Evolutionary conservation across 2,329 filamentous ascomycete species (phyloP).

Genomic region (Epichloe sylvatica): DNA sequence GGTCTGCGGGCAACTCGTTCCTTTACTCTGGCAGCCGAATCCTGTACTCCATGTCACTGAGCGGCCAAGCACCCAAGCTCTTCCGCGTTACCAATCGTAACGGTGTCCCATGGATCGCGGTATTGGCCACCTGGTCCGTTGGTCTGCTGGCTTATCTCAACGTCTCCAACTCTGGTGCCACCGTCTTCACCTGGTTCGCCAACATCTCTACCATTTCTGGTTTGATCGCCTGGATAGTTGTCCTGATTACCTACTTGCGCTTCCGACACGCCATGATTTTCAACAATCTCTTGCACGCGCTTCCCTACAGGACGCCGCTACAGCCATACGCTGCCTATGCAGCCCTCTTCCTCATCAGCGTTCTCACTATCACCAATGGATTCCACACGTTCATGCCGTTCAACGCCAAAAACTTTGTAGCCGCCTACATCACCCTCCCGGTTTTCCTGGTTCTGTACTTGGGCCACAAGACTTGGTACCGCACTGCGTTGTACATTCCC

Average conservation of each 20-base stretch:
- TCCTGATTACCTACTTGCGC: conserved; percentile 44
- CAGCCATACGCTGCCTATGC: conserved; percentile 53
- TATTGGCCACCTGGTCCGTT: conserved; percentile 41
- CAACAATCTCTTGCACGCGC: conserved; percentile 33
- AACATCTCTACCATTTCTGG: conserved; percentile 53
- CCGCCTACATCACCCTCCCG: conserved; percentile 48
- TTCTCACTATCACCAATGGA: conserved; percentile 60
- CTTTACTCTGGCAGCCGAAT: conserved; percentile 56
- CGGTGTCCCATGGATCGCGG: conserved; percentile 45
- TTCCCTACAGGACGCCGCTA: conserved; percentile 38
- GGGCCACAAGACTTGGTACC: conserved; percentile 41
- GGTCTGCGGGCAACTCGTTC: conserved; percentile 47
- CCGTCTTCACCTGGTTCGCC: conserved; percentile 58
- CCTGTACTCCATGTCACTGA: conserved; percentile 53
- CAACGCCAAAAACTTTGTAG: conserved; percentile 48
- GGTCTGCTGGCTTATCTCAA: conserved; percentile 59
- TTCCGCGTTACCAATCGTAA: conserved; percentile 46
- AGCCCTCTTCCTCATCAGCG: conserved; percentile 40
- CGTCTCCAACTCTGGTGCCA: conserved; percentile 44
- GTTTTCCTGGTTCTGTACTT: conserved; percentile 47
- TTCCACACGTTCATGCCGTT: conserved; percentile 65
- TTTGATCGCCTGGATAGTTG: conserved; percentile 46
- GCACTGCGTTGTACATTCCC: conserved; percentile 29
- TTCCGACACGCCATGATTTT: conserved; percentile 42
- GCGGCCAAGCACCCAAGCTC: conserved; percentile 48